Evolutionary conservation across 1,139 yeast genomes (phyloP), one percentile per base, ranked within the genome.

Genomic region (Yamadazyma diddensiae): DNA sequence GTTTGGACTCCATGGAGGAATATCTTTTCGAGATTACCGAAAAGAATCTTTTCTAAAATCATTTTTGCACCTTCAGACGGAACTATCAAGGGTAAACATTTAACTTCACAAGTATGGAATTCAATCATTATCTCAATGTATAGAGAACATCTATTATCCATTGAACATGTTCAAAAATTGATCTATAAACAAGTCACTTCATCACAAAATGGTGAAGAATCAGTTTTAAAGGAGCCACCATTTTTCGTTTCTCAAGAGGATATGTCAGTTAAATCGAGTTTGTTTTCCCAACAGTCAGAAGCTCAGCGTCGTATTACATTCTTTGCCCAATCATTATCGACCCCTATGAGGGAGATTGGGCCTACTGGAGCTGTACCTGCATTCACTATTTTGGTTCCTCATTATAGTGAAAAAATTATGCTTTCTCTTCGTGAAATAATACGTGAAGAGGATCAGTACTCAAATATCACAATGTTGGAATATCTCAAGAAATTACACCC

Each of bases 1-100:
- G 67, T 73, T 14, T 72, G 77, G 74, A 72, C 79, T 5, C 79
- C 80, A 1, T 73, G 79, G 79, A 62, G 75, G 45, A 74, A 71
- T 40, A 66, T 71, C 30, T 73, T 70, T 42, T 61, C 74, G 2
- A 52, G 77, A 24, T 49, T 74, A 12, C 80, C 80, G 2, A 70
- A 71, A 37, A 52, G 79, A 38, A 72, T 73, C 9, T 56, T 60
- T 30, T 64, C 75, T 7, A 73, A 73, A 37, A 56, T 73, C 3
- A 49, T 73, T 8, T 55, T 61, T 6, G 51, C 61, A 7, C 47
- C 62, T 4, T 48, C 48, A 15, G 60, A 60, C 30, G 49, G 54
- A 5, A 53, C 53, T 8, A 45, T 50, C 17, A 59, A 61, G 31
- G 52, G 67, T 5, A 67, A 66, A 33, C 45, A 45, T 11, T 48